phyloP scores from a whole-genome alignment of 164 flowering plant species.

The Aristolochia fimbriata region DNA sequence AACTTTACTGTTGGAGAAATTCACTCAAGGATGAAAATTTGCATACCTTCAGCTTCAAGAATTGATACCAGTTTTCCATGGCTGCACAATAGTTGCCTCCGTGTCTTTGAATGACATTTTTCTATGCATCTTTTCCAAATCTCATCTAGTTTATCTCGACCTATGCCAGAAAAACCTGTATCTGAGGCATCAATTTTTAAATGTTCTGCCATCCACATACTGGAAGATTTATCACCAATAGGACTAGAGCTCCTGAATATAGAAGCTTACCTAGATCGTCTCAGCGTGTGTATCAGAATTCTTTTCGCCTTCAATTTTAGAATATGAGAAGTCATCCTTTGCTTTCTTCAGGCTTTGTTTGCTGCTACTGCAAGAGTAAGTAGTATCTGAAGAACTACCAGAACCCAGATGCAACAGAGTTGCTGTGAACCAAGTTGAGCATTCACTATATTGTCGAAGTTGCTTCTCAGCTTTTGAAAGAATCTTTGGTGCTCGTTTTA shows the following conservation, averaged over 20 bases:
- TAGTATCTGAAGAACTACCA: conserved; percentile 42
- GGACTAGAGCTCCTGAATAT: conserved; percentile 21
- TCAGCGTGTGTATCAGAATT: conserved; percentile 22
- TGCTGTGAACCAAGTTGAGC: conserved; percentile 95
- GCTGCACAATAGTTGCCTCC: conserved; percentile 57
- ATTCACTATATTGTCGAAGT: conserved; percentile 75
- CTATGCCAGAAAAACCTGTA: conserved; percentile 21
- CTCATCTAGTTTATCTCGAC: conserved; percentile 40
- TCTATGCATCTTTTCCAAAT: conserved; percentile 74
- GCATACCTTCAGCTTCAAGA: conserved; percentile 65
- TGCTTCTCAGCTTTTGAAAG: conserved; percentile 97
- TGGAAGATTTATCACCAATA: conserved; percentile 18
- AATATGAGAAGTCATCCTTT: conserved; percentile 48
- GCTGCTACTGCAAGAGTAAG: conserved; percentile 58
- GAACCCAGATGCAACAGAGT: conserved; percentile 88
- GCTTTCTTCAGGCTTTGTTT: conserved; percentile 63
- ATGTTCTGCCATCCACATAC: conserved; percentile 17
- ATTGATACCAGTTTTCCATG: conserved; percentile 80
- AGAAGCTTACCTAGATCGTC: conserved; percentile 26
- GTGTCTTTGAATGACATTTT: conserved; percentile 82
- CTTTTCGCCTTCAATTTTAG: conserved; percentile 40
- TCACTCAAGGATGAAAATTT: neutral
- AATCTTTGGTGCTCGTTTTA: conserved; percentile 79
- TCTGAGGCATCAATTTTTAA: conserved; percentile 13
- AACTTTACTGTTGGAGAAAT: neutral